Percentiles rank a stretch among this genome's conserved stretches.
Conservation (phyloP, 148 eudicot genomes). For the Euryodendron excelsum region DNA sequence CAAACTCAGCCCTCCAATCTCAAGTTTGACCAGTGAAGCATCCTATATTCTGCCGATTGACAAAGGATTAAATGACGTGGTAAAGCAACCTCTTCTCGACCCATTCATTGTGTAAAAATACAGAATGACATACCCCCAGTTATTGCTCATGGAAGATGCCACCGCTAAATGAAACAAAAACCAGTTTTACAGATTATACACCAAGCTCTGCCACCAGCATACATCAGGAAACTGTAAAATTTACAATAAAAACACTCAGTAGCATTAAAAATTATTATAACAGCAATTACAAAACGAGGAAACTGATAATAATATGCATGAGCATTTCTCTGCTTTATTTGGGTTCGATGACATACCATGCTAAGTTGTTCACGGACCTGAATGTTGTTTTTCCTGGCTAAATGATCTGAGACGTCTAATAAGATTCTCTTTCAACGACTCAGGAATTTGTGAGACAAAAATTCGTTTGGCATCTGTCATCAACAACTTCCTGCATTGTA, state of each 20-base stretch:
- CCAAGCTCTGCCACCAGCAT: constrained; percentile 6
- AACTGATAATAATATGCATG: no score
- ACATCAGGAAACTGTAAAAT: constrained; percentile 6
- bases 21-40: constrained; percentile 12
- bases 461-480: constrained; percentile 60
- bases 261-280: not conserved
- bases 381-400: constrained; percentile 34
- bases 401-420: constrained; percentile 57
- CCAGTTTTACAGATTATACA: constrained; percentile 7
- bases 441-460: constrained; percentile 63
- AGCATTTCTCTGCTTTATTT: no score
- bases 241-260: not conserved
- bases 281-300: no score
- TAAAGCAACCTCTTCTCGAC: not conserved
- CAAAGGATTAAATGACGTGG: not conserved
- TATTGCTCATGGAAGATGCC: not conserved
- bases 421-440: constrained; percentile 63
- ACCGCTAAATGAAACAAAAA: not conserved
- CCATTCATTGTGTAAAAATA: not conserved
- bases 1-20: constrained; percentile 12
- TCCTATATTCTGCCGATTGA: not conserved
- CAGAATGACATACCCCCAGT: not conserved
- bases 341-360: constrained; percentile 26
- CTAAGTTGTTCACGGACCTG: constrained; percentile 16
- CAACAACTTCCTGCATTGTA: constrained; percentile 58